Conservation (phyloP, 257 asterid genomes). For the Solanum virginianum region DNA sequence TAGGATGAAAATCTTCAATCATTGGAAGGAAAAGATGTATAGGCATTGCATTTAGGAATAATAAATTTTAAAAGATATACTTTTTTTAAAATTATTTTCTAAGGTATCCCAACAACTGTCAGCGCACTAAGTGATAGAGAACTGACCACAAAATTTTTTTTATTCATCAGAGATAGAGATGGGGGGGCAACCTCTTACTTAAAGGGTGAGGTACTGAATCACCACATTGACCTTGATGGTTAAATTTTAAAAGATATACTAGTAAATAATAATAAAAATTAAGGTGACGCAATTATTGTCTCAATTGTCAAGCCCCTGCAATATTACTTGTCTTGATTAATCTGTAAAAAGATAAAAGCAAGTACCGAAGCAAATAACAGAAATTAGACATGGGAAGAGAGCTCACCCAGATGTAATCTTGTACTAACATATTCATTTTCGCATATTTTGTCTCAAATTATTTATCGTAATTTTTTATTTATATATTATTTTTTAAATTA, state of each 20-base stretch:
- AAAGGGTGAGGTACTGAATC: too few species aligned
- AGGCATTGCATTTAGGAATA: not conserved
- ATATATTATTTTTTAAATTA: too few species aligned
- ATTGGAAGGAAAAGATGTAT: not conserved
- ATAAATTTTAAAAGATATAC: not conserved
- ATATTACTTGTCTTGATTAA: not conserved
- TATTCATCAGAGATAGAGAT: accelerated
- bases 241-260: not conserved
- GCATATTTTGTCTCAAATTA: too few species aligned
- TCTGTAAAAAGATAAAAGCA: not conserved
- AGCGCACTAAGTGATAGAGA: too few species aligned
- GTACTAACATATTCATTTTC: not conserved
- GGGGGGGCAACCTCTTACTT: accelerated
- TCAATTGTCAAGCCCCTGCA: not conserved
- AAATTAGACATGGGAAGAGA: not conserved
- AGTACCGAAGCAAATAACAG: conserved; percentile 20
- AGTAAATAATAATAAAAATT: not conserved
- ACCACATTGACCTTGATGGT: too few species aligned
- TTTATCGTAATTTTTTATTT: too few species aligned
- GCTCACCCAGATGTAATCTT: not conserved
- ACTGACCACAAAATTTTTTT: too few species aligned
- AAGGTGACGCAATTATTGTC: not conserved
- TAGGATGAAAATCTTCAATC: not conserved
- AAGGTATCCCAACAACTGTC: too few species aligned
- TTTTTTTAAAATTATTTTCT: too few species aligned